phyloP scores from a whole-genome alignment of 768 basidiomycete genomes.

The Phaeotremella fagi region DNA sequence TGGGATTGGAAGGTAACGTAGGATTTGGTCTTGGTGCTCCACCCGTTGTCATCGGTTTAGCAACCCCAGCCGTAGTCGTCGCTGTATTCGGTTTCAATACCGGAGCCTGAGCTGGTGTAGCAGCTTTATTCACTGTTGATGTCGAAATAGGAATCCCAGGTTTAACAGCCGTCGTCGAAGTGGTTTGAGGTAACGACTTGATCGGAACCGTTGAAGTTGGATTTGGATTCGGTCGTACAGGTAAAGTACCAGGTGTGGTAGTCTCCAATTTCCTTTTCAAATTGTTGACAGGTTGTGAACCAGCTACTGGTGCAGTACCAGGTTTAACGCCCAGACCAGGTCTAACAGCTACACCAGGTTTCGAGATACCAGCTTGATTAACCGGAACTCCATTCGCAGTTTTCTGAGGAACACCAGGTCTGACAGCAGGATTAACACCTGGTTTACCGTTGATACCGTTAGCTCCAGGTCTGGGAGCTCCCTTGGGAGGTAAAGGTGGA shows the following conservation, averaged over 20 bases:
- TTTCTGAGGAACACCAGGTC: neutral
- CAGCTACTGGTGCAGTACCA: neutral
- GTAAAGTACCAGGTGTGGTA: neutral
- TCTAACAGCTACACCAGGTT: no score
- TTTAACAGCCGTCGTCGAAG: neutral
- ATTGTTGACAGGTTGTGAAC: neutral
- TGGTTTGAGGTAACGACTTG: no score
- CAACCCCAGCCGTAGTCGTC: no score
- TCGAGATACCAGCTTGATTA: no score
- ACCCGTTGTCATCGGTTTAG: no score
- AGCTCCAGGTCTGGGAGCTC: neutral
- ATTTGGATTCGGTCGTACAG: no score
- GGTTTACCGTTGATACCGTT: conserved; percentile 5
- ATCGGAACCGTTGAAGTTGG: no score
- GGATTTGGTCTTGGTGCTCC: no score
- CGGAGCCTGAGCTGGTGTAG: neutral
- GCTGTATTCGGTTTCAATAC: no score
- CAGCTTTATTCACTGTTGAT: neutral
- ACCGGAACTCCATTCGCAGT: no score
- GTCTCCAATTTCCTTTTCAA: neutral
- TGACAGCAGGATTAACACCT: neutral
- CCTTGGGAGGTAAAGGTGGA: conserved; percentile 23
- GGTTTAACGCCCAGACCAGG: neutral
- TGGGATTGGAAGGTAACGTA: no score
- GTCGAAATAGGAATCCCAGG: neutral